Base-by-base conservation (phyloP, 2,329 filamentous ascomycete genomes). In the Sarocladium oryzae region DNA sequence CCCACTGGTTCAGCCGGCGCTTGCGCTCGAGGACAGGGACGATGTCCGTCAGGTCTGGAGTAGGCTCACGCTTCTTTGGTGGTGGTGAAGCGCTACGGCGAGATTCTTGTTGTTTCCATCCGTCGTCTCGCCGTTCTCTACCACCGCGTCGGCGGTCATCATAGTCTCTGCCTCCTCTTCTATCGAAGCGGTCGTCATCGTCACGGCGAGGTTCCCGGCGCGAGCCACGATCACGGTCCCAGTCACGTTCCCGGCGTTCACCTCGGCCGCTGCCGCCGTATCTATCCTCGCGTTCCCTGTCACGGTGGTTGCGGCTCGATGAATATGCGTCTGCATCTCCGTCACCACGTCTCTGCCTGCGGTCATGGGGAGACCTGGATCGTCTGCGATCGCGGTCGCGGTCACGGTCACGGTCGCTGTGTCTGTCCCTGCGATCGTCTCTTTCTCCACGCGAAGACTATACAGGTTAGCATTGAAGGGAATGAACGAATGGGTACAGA, bases 1-100 rank as follows among this genome's bases (percentile, higher is more conserved):
- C 95, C 93, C 93, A 99, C 69, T 99, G 95, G 32, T 91, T 97
- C 76, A 99, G 75, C 54, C 93, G 86, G 60, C 95, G 86, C 76
- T 91, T 93, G 61, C 92, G 85, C 63, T 92, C 85, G 56, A 90
- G 74, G 53, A 99, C 77, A 3, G 89, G 81, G n/a, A 86, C 76
- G 54, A 95, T 75, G 62, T 95, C 84, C 54, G 91, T 95, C 64
- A 99, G 75, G 67, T 99, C 95, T 32, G 93, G 95, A 1, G 93
- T 99, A 7, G 93, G 89, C 69, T 99, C 93, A 67, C 89, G 86
- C 73, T 92, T 93, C 75, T 95, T 95, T 9, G 84, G 83, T 24
- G 88, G 87, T 33, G 90, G 88, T 40, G 85, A 87, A 16, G 86
- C 82, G 23, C 46, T 49, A 59, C 88, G 84, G 61, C 82, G 85